These are phyloP conservation scores for Rubroshorea leprosula DNA, from an alignment of 345 rosid genomes.

Conservation along the genomic window DNA sequence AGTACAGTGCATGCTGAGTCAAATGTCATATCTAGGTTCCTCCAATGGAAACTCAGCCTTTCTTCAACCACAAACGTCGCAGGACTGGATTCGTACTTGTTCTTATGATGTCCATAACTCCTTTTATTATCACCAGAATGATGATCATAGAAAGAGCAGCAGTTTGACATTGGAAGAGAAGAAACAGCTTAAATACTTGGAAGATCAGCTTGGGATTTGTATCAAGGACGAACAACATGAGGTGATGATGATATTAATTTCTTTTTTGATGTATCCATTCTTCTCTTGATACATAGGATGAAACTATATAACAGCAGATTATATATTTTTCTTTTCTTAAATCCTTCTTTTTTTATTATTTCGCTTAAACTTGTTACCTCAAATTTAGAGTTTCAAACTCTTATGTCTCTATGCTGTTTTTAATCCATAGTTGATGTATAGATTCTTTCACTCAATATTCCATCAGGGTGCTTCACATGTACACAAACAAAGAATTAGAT, in stretches of 20 bases:
- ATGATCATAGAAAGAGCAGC: not conserved
- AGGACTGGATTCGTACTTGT: too few relatives aligned
- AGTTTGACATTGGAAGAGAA: constrained; percentile 21
- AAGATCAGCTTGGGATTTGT: constrained; percentile 22
- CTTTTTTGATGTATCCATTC: not conserved
- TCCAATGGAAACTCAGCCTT: too few relatives aligned
- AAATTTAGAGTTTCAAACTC: too few relatives aligned
- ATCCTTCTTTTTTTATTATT: too few relatives aligned
- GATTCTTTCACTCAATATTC: too few relatives aligned
- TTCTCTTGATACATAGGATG: not conserved
- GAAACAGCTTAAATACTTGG: constrained; percentile 20
- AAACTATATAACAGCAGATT: too few relatives aligned
- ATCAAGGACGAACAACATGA: not conserved
- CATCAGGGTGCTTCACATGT: constrained; percentile 11
- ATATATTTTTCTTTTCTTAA: too few relatives aligned
- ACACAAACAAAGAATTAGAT: constrained; percentile 33
- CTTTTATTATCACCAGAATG: constrained; percentile 10
- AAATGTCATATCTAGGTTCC: too few relatives aligned
- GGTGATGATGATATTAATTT: constrained; percentile 8
- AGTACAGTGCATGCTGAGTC: too few relatives aligned
- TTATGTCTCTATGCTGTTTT: not conserved
- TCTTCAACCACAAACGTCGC: too few relatives aligned
- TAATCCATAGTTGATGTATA: constrained; percentile 6
- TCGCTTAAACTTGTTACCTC: too few relatives aligned
- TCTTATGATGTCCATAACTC: constrained; percentile 9